Evolutionary conservation across 2,329 filamentous ascomycete genomes (phyloP).

Genomic region (Zasmidium citrigriseum): DNA sequence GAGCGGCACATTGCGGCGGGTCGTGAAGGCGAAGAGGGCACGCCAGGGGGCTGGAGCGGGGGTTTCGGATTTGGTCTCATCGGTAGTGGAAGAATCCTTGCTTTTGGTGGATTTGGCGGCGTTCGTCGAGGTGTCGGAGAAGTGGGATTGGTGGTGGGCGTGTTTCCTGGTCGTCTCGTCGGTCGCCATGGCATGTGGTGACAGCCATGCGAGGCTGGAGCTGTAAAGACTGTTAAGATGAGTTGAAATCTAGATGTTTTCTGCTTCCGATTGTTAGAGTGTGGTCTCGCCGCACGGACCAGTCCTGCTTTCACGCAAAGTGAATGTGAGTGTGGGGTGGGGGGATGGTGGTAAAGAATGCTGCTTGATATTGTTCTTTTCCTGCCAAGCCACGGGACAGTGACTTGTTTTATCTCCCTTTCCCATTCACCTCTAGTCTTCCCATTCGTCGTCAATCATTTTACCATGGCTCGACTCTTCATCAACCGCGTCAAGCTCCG

Average conservation of each 20-base stretch:
- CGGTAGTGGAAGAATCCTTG: background rate
- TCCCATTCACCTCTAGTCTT: constrained; percentile 1
- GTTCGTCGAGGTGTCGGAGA: background rate
- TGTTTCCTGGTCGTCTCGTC: background rate
- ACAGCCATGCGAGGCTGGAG: background rate
- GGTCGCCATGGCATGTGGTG: too few relatives aligned
- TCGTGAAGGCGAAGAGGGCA: constrained; percentile 72
- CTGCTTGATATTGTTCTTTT: constrained; percentile 35
- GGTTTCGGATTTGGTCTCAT: background rate
- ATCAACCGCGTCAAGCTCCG: constrained; percentile 4
- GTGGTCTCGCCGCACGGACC: constrained; percentile 16
- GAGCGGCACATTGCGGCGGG: constrained; percentile 57
- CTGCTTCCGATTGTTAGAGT: constrained; percentile 1
- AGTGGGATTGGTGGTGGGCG: background rate
- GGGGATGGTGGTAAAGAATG: constrained; percentile 9
- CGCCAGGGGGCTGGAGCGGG: constrained; percentile 43
- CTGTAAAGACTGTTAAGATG: background rate
- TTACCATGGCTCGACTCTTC: constrained; percentile 2
- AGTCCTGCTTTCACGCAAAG: constrained; percentile 3
- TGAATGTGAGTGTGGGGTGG: constrained; percentile 17
- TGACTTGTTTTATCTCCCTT: constrained; percentile 17
- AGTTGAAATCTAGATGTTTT: background rate
- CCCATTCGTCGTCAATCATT: background rate
- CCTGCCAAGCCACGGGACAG: constrained; percentile 15
- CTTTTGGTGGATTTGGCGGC: constrained; percentile 13